Percentiles rank a stretch among this genome's conserved stretches.
phyloP scores from a whole-genome alignment of 345 rosid species.

The Hibiscus trionum region DNA sequence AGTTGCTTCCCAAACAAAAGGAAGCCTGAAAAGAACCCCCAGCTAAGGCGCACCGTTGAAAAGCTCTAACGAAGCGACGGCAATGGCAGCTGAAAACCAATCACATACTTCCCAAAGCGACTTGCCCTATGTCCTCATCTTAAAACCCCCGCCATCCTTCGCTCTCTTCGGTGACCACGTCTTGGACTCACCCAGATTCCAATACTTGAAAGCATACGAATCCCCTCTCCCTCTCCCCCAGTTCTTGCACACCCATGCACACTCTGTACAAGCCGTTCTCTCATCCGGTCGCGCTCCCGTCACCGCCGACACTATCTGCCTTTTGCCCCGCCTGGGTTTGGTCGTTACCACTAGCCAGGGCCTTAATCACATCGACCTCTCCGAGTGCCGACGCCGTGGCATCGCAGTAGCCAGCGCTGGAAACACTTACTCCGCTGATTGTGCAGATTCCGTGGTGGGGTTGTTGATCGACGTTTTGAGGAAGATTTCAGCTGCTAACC shows the following conservation, averaged over 20 bases:
- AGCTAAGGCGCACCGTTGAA: too few species aligned
- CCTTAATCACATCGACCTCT: slow-evolving; percentile 35
- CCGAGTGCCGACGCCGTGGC: slow-evolving; percentile 36
- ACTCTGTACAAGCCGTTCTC: slow-evolving; percentile 27
- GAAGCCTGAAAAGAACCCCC: too few species aligned
- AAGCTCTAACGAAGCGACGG: background rate
- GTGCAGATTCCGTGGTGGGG: slow-evolving; percentile 36
- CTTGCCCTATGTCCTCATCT: slow-evolving; percentile 16
- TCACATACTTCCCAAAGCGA: background rate
- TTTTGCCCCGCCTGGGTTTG: slow-evolving; percentile 25
- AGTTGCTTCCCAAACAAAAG: too few species aligned
- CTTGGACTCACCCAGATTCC: slow-evolving; percentile 14
- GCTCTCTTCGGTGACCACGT: background rate
- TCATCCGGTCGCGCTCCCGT: slow-evolving; percentile 22
- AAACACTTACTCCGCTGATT: slow-evolving; percentile 28
- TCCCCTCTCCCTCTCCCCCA: slow-evolving; percentile 21
- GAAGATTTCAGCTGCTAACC: slow-evolving; percentile 24
- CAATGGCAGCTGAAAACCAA: background rate
- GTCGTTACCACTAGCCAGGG: slow-evolving; percentile 36
- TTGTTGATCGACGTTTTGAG: slow-evolving; percentile 41
- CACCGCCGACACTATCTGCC: slow-evolving; percentile 24
- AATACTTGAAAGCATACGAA: slow-evolving; percentile 25
- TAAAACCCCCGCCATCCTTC: slow-evolving; percentile 9
- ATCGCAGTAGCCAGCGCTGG: slow-evolving; percentile 35
- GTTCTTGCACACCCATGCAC: slow-evolving; percentile 18